A percentile compares a stretch with the other conserved stretches of the same genome.
These are phyloP conservation scores for Seiridium unicorne DNA, from an alignment of 2,329 filamentous ascomycete genomes.

Conservation along the genomic window DNA sequence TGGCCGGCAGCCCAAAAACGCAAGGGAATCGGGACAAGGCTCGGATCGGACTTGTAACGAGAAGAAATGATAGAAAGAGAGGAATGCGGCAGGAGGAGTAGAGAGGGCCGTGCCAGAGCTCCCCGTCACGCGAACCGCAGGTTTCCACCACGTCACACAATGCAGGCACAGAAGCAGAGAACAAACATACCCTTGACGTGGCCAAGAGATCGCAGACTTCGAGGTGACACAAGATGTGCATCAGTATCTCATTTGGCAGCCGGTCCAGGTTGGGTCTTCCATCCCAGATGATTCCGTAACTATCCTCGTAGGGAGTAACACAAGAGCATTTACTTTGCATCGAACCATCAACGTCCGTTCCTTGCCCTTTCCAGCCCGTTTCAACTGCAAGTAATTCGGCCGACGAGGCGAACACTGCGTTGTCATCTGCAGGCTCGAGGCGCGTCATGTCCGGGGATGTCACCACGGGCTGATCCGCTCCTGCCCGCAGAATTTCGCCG, in stretches of 20 bases:
- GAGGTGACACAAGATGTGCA: conserved; percentile 53
- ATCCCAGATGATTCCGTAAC: conserved; percentile 7
- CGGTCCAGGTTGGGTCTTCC: conserved; percentile 29
- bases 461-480: conserved; percentile 13
- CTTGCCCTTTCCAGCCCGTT: too few relatives aligned
- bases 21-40: neutral
- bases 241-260: conserved; percentile 56
- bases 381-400: too few relatives aligned
- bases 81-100: too few relatives aligned
- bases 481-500: conserved; percentile 7
- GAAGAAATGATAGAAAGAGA: too few relatives aligned
- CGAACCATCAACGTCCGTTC: too few relatives aligned
- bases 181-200: conserved; percentile 51
- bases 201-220: conserved; percentile 57
- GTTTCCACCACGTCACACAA: neutral
- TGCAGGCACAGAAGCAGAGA: neutral
- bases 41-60: too few relatives aligned
- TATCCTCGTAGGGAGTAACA: conserved; percentile 7
- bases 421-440: too few relatives aligned
- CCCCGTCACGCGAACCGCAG: too few relatives aligned
- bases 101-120: too few relatives aligned
- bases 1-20: neutral
- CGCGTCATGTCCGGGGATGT: conserved; percentile 3
- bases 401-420: too few relatives aligned
- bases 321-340: too few relatives aligned